Evolutionary conservation across 495 filamentous ascomycete species (phyloP), one percentile per base, ranked within the genome.

Genomic region (Penicillium argentinense): DNA sequence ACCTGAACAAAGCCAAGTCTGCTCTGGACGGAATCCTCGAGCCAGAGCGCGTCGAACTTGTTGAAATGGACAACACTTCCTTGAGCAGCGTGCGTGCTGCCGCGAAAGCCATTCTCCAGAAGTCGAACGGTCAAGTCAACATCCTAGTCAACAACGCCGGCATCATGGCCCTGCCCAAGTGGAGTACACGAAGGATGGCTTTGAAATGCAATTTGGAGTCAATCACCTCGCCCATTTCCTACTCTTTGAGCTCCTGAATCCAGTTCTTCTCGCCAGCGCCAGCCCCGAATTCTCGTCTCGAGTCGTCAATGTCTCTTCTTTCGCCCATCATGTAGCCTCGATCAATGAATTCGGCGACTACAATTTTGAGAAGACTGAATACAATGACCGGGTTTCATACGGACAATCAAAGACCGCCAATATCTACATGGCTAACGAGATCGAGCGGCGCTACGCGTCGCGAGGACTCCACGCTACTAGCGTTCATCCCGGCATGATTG

Each of bases 141-240:
- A 54, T 78, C 47, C 37, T 78, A 9, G 60, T 80, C 47, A 71
- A 73, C 53, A 74, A 63, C 45, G 76, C 75, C 9, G 75, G 66
- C n/a, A 51, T 80, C 27, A 75, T 79, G 68, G 73, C 63, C 7
- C 53, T 63, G 7, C 71, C 71, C 21, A 56, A 71, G 27, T 43
- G 19, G 57, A 62, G 5, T 41, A 45, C 21, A 77, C 71, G 7
- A 56, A 62, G 22, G 68, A 79, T 38, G 70, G 68, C 16, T 51
- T 72, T 41, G 77, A 79, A 48, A 36, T 59, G 2, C 71, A 78
- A 25, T 71, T 80, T 39, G 60, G 55, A 9, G 72, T 69, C 5
- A 78, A 78, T 60, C 68, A 79, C 51, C 57, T 79, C 3, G 60
- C 55, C 18, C 71, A 74, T 49, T 78, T 80, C 51, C 69, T 77